Base-by-base conservation (phyloP, 345 rosid genomes). In the Pseudoturritis turrita region DNA sequence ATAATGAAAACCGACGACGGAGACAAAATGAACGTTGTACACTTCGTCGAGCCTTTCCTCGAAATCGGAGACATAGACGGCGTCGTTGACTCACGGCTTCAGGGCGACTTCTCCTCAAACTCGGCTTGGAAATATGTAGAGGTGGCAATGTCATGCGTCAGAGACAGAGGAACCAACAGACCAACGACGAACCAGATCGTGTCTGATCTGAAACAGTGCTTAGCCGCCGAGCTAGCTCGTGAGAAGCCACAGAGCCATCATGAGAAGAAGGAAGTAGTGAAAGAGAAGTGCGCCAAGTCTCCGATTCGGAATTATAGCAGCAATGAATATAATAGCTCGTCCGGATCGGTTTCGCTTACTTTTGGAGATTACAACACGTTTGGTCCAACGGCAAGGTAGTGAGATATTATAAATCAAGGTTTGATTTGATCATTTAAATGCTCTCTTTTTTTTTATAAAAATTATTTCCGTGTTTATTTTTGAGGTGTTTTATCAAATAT, bases 101-200 rank as follows among this genome's bases (percentile, higher is more conserved):
- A 36, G 2, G 77, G 81, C 0, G 65, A 72, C 2, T 71, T 77
- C 73, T 67, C 68, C 5, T 3, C 77, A 9, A 72, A 72, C 65
- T 77, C 81, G 7, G 81, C 81, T 1, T 77, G 81, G 81, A 77
- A 77, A 40, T 72, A 33, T 8, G 25, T 72, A 13, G 81, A 77
- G 44, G 39, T 77, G 1, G 81, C 77, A 44, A 72, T 77, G 77
- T 51, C 74, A 12, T 77, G 81, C 65, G 77, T 77, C 0, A 51
- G 18, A 72, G 77, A 71, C 66, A 66, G 73, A 59, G 77, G 77
- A 50, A 11, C 11, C 4, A 50, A 72, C 6, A 72, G 77, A 61
- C 81, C 81, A 14, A 44, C 73, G 4, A 77, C 25, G 31, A 77
- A 72, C 59, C 73, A 77, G 29, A 53, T 77, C 14, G 77, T 77